A percentile compares a stretch with the other conserved stretches of the same genome.
These are phyloP conservation scores for Meyerozyma smithsonii DNA, from an alignment of 1,139 yeast genomes.

Conservation along the genomic window DNA sequence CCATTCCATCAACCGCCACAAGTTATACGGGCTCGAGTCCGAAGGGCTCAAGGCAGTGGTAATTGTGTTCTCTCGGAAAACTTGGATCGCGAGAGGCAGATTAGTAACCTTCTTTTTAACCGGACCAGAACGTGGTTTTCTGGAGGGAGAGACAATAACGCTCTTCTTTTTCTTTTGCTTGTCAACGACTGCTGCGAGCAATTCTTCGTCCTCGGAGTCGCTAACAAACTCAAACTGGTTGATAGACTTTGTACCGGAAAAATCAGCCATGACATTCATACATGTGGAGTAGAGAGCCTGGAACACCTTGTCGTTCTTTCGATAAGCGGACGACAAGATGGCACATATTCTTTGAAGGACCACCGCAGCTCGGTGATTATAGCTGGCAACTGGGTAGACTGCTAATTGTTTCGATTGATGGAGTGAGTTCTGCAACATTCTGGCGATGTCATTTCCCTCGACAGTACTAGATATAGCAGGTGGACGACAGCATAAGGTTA, in stretches of 20 bases:
- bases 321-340: neutral
- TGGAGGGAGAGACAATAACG: conserved; percentile 6
- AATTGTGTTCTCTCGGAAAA: conserved; percentile 30
- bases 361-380: neutral
- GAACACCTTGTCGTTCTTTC: neutral
- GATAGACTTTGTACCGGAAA: neutral
- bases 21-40: conserved; percentile 15
- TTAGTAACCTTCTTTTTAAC: conserved; percentile 8
- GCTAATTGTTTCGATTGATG: neutral
- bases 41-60: conserved; percentile 21
- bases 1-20: conserved; percentile 35
- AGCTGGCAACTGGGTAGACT: neutral
- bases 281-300: neutral
- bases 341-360: neutral
- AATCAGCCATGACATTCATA: conserved; percentile 1
- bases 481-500: conserved; percentile 28
- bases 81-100: conserved; percentile 13
- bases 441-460: conserved; percentile 2
- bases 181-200: conserved; percentile 7
- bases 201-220: conserved; percentile 24
- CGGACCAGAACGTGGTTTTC: conserved; percentile 9
- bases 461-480: conserved; percentile 21
- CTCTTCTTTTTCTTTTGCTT: conserved; percentile 14
- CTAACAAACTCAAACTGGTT: conserved; percentile 16
- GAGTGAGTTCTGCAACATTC: neutral